Evolutionary conservation across 192 early-diverging fungal species (phyloP).

Genomic region (Funneliformis geosporum): DNA sequence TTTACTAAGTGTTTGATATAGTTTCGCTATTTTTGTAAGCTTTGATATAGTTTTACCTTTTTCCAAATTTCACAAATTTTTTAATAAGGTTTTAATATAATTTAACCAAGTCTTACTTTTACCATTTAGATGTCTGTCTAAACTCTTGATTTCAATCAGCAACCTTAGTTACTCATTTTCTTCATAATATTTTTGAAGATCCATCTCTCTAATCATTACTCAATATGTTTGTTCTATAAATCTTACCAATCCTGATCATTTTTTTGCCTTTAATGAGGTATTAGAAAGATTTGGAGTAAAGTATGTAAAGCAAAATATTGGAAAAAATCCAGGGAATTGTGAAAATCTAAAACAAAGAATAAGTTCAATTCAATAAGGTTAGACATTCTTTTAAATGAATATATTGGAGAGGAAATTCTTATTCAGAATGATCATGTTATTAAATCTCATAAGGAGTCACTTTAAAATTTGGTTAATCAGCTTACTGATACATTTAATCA

Average conservation of each 20-base stretch:
- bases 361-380: not conserved
- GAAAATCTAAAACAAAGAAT: too few species aligned
- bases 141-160: too few species aligned
- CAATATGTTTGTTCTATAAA: not conserved
- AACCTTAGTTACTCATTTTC: too few species aligned
- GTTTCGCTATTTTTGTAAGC: too few species aligned
- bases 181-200: not conserved
- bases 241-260: not conserved
- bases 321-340: not conserved
- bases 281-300: conserved; percentile 4
- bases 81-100: too few species aligned
- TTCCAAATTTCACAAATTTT: too few species aligned
- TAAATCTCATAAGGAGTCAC: not conserved
- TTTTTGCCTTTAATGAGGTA: conserved; percentile 2
- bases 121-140: too few species aligned
- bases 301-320: not conserved
- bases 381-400: conserved; percentile 2
- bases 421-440: not conserved
- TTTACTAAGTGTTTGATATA: too few species aligned
- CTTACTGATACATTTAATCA: not conserved
- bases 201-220: not conserved
- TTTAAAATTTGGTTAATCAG: not conserved
- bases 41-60: too few species aligned
- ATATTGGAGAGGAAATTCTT: not conserved
- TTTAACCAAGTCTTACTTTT: too few species aligned